phyloP scores from a whole-genome alignment of 129 eudicot genomes.

The Dittrichia graveolens region DNA sequence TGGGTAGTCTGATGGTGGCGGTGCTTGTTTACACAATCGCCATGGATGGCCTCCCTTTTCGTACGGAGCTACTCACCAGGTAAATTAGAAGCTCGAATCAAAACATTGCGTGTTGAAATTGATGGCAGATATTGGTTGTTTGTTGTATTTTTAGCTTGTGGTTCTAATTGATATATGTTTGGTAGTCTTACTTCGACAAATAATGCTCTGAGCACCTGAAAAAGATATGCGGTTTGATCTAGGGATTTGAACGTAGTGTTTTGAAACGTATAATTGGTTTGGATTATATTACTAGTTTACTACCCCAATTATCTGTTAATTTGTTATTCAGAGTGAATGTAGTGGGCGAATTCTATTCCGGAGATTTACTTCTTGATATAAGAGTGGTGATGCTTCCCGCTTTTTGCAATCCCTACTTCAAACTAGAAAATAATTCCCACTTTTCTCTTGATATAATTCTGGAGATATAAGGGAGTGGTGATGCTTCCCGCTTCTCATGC shows the following conservation, averaged over 20 bases:
- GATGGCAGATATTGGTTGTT: constrained; percentile 2
- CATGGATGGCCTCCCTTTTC: constrained; percentile 80
- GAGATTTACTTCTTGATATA: too few species aligned
- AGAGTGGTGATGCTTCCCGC: too few species aligned
- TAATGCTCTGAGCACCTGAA: too few species aligned
- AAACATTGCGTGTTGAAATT: constrained; percentile 8
- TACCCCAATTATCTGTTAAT: background rate
- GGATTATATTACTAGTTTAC: too few species aligned
- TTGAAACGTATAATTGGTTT: background rate
- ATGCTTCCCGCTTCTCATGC: too few species aligned
- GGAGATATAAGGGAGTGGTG: too few species aligned
- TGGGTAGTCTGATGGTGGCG: constrained; percentile 61
- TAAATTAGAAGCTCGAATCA: constrained; percentile 24
- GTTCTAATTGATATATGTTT: background rate
- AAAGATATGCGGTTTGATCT: background rate
- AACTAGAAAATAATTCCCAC: too few species aligned
- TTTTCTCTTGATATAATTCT: too few species aligned
- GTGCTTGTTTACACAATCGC: constrained; percentile 65
- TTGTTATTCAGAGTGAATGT: background rate
- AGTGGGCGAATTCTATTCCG: background rate
- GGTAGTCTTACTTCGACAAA: too few species aligned
- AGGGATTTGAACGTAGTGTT: background rate
- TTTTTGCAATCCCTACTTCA: too few species aligned
- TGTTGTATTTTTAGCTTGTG: background rate
- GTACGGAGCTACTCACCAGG: constrained; percentile 83